Conservation (phyloP, 2,329 filamentous ascomycete genomes). For the Hawksworthiomyces lignivorus region DNA sequence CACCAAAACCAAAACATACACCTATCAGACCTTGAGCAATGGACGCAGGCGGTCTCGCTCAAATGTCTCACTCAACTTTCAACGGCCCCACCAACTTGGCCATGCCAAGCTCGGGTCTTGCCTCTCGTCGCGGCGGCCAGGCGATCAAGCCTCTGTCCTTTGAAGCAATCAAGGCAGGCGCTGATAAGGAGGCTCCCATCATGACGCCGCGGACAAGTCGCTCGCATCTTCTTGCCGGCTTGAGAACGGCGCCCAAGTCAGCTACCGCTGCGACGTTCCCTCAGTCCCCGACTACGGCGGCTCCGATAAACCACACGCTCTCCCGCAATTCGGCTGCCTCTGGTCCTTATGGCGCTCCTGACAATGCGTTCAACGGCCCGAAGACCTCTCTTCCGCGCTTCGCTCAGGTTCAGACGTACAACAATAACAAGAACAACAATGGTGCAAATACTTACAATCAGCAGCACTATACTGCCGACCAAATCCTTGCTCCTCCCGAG, state of each 20-base stretch:
- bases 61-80: slow-evolving; percentile 90
- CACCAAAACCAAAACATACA: not conserved
- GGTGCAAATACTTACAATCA: slow-evolving; percentile 3
- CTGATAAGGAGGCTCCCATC: slow-evolving; percentile 58
- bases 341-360: slow-evolving; percentile 37
- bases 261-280: slow-evolving; percentile 60
- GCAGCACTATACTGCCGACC: slow-evolving; percentile 70
- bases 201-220: slow-evolving; percentile 89
- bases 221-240: slow-evolving; percentile 84
- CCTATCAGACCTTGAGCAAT: slow-evolving; percentile 42
- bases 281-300: slow-evolving; percentile 33
- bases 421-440: slow-evolving; percentile 18
- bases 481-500: slow-evolving; percentile 77
- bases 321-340: slow-evolving; percentile 33
- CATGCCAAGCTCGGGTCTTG: slow-evolving; percentile 72
- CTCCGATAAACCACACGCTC: slow-evolving; percentile 31
- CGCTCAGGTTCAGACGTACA: slow-evolving; percentile 21
- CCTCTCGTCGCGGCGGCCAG: slow-evolving; percentile 74
- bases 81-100: slow-evolving; percentile 63
- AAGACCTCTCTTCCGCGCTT: slow-evolving; percentile 49
- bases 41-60: slow-evolving; percentile 98
- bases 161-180: slow-evolving; percentile 61
- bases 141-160: slow-evolving; percentile 86
- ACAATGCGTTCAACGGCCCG: slow-evolving; percentile 39
- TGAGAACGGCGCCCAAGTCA: slow-evolving; percentile 90